Conservation (phyloP, 2,329 filamentous ascomycete species). For the Hirsutella minnesotensis region DNA sequence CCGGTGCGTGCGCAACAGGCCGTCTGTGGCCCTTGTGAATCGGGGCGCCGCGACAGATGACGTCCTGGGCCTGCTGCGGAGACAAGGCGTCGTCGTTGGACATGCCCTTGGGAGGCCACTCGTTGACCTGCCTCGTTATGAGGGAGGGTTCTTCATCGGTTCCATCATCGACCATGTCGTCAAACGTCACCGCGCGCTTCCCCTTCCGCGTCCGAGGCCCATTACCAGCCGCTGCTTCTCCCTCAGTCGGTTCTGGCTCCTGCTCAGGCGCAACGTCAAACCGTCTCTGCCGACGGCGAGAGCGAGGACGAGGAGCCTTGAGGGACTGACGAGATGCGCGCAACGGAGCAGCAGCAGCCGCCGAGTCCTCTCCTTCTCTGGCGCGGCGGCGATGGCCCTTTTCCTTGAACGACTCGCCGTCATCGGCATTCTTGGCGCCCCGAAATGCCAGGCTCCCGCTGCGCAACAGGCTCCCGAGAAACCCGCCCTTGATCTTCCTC, state of each 20-base stretch:
- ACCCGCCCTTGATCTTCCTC: constrained; percentile 24
- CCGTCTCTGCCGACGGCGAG: constrained; percentile 30
- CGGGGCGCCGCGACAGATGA: constrained; percentile 47
- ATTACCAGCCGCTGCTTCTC: too few relatives aligned
- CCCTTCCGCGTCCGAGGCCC: background rate
- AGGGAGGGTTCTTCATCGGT: background rate
- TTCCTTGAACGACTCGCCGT: background rate
- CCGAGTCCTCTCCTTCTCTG: background rate
- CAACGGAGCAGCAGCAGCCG: background rate
- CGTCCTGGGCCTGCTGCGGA: constrained; percentile 31
- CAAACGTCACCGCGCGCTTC: background rate
- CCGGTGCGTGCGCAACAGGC: constrained; percentile 40
- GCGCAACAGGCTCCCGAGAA: constrained; percentile 37
- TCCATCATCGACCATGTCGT: background rate
- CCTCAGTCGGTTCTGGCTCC: background rate
- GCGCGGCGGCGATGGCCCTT: background rate
- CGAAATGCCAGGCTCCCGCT: constrained; percentile 27
- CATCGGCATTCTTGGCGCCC: background rate
- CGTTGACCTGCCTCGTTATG: background rate
- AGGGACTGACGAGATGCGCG: background rate
- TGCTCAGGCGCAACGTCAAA: constrained; percentile 19
- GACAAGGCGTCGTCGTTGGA: background rate
- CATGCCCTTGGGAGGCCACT: background rate
- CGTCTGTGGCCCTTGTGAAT: constrained; percentile 42
- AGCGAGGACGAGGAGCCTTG: constrained; percentile 6